A percentile compares a stretch with the other conserved stretches of the same genome.
phyloP scores from a whole-genome alignment of 2,329 filamentous ascomycete genomes.

The Penicillium fuscoglaucum region DNA sequence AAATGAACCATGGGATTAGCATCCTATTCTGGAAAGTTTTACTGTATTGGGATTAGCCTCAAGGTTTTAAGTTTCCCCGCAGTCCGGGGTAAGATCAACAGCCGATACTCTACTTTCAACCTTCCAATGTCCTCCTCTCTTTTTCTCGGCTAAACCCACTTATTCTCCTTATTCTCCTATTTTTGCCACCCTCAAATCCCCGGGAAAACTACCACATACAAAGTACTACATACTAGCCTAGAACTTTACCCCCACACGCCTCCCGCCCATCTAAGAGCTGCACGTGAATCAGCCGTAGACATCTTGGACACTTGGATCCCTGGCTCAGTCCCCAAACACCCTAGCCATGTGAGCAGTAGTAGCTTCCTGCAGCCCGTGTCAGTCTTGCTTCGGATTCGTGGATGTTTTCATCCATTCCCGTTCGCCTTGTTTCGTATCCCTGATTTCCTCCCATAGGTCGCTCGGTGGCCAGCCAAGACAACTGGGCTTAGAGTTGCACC shows the following conservation, averaged over 20 bases:
- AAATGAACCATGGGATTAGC: not conserved
- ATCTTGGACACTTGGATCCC: not conserved
- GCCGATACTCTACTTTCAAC: not conserved
- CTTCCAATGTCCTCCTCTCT: not conserved
- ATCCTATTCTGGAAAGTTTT: not conserved
- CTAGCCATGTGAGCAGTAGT: constrained; percentile 4
- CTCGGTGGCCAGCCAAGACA: constrained; percentile 8
- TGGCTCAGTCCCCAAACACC: not conserved
- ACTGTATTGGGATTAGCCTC: not conserved
- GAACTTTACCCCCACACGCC: constrained; percentile 1
- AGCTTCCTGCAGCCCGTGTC: not conserved
- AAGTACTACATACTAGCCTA: not conserved
- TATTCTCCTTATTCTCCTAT: not conserved
- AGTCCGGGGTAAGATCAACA: constrained; percentile 9
- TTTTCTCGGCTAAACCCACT: not conserved
- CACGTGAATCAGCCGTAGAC: not conserved
- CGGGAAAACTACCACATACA: not conserved
- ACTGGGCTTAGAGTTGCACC: constrained; percentile 6
- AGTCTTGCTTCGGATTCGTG: constrained; percentile 24
- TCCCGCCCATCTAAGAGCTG: not conserved
- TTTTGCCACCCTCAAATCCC: not conserved
- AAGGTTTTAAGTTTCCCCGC: constrained; percentile 2
- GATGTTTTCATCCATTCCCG: constrained; percentile 15
- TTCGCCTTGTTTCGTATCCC: constrained; percentile 14
- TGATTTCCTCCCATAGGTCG: constrained; percentile 9